Base-by-base conservation (phyloP, 495 filamentous ascomycete species). In the Penicillium crystallinum region DNA sequence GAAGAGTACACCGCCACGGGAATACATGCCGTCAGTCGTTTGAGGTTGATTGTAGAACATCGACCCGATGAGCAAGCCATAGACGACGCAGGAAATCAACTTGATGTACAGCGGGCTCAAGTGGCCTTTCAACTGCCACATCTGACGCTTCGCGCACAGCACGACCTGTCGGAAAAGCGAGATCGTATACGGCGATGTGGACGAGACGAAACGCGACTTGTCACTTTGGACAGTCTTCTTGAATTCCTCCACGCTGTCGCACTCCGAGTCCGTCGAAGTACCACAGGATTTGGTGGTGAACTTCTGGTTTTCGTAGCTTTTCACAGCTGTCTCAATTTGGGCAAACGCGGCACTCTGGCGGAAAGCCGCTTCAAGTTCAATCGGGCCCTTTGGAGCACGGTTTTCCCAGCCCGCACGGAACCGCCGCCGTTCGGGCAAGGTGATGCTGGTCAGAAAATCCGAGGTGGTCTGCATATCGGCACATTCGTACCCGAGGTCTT, bases 371-470 rank as follows among this genome's bases (percentile, higher is more conserved):
- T 81, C 82, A 40, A 90, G 83, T 43, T 89, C 86, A 25, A 84
- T 77, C 0, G 86, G 74, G 0, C 85, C 86, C 12, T 84, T 81
- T 1, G 88, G 88, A 0, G 85, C 80, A 21, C 75, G 79, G 56
- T 77, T 69, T 64, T 88, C 82, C 56, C 81, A 89, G 2, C 87
- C 87, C 7, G 75, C 56, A 22, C 79, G 76, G 31, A 86, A 76
- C 31, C 80, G 64, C 36, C 88, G 81, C 58, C 90, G 84, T 15
- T 70, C 67, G 0, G 88, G 79, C 44, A 81, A 82, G 1, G 90
- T 93, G 58, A 85, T 89, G 23, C 85, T 85, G 9, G 89, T 95
- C 8, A 96, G 71, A 54, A 89, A 96, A 59, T 96, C 89, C 0
- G 88, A 83, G 0, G 87, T 89, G 0, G 89, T 96, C 63, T 90